phyloP scores from a whole-genome alignment of 192 early-diverging fungal species.

The Umbelopsis sp. region DNA sequence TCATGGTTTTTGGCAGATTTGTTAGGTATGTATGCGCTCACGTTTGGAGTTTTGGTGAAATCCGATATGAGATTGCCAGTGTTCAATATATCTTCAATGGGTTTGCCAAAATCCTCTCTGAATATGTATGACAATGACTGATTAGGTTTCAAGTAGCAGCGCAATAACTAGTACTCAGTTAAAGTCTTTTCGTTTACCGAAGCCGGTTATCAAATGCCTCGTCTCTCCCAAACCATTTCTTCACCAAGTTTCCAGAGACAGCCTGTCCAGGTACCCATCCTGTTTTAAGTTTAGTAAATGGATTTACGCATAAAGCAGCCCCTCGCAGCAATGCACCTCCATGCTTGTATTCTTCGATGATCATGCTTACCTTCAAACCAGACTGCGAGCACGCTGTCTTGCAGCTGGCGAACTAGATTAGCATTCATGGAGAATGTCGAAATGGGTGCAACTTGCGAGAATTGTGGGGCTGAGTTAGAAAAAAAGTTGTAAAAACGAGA shows the following conservation, averaged over 20 bases:
- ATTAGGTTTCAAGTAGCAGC: neutral
- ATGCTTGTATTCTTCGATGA: neutral
- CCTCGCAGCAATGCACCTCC: neutral
- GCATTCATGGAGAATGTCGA: conserved; percentile 10
- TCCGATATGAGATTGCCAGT: conserved; percentile 12
- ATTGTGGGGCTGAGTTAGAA: neutral
- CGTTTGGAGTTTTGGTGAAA: conserved; percentile 6
- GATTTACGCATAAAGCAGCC: neutral
- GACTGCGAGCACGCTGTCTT: conserved; percentile 9
- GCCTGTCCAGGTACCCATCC: conserved; percentile 12
- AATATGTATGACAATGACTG: neutral
- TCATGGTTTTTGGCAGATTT: too few species aligned
- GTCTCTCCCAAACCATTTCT: conserved; percentile 11
- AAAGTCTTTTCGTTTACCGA: neutral
- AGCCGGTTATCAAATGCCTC: conserved; percentile 15
- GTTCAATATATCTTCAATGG: conserved; percentile 15
- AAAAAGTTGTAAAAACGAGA: neutral
- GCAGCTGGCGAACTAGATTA: conserved; percentile 21
- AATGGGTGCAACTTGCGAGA: neutral
- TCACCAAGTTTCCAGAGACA: neutral
- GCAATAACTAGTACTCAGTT: neutral
- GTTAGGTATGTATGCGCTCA: neutral
- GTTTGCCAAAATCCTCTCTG: conserved; percentile 18
- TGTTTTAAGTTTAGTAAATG: neutral
- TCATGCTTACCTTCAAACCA: conserved; percentile 16